Base-by-base conservation (phyloP, 352 stramenopile species). In the Phytopythium cucurbitacearum region DNA sequence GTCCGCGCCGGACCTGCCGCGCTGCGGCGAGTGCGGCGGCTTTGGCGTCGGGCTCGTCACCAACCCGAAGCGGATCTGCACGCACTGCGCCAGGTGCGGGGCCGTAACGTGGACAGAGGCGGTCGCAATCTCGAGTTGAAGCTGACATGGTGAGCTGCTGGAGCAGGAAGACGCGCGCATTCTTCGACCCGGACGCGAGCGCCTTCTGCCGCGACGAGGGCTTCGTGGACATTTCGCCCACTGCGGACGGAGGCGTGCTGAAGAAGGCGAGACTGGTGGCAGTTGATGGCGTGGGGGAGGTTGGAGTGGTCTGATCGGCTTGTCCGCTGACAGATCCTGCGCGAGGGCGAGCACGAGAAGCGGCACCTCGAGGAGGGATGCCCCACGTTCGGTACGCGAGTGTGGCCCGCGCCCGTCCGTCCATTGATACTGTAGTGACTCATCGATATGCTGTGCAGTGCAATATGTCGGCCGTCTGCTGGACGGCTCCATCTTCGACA, bases 401-500 rank as follows among this genome's bases (percentile, higher is more conserved):
- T 16, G 39, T 46, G 4, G 28, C 36, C 28, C 10, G 38, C 12
- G 16, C 33, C 21, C 2, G 21, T 28, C 2, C 21, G 21, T 28
- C 21, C 21, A 28, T 28, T 2, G 21, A 28, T 28, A 28, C 2
- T 28, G 21, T 28, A 28, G 21, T 28, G 21, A 28, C 21, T 28
- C 1, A 28, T 28, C 21, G 2, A 28, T 51, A 4, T 49, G 46
- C 16, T 34, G 21, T 39, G 35, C 44, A 86, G 81, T 94, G 47
- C 84, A 94, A 61, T 94, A 94, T 69, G 80, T 94, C 45, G 84
- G 84, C 0, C 73, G 81, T 5, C 60, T 92, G 9, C 65, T 86
- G 58, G 84, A 94, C 51, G 81, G 84, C 16, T 94, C 84, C 13
- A 94, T 94, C 58, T 94, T 94, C 52, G 84, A 94, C 60, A 94